phyloP scores from a whole-genome alignment of 2,329 filamentous ascomycete genomes.

The Diaporthe helianthi region DNA sequence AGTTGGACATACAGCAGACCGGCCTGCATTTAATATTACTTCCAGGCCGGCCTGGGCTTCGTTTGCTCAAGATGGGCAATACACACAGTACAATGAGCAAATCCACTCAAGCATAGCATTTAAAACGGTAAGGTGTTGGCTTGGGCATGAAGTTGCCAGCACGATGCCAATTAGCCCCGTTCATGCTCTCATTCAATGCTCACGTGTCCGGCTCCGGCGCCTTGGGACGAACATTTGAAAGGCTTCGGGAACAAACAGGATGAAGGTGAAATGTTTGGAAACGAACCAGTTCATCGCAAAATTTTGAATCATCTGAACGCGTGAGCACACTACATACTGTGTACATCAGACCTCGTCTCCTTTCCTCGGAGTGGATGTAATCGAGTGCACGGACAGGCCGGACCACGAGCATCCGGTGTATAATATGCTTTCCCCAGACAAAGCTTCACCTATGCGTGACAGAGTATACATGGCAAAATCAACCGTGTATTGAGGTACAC shows the following conservation, averaged over 20 bases:
- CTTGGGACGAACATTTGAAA: neutral
- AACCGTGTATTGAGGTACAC: neutral
- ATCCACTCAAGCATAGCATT: neutral
- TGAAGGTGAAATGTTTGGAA: neutral
- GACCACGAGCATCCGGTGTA: neutral
- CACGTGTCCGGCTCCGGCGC: slow-evolving; percentile 15
- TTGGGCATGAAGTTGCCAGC: slow-evolving; percentile 12
- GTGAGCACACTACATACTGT: neutral
- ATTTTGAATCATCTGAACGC: neutral
- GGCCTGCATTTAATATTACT: neutral
- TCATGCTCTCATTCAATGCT: slow-evolving; percentile 5
- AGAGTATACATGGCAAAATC: neutral
- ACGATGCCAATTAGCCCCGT: neutral
- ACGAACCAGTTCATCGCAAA: slow-evolving; percentile 8
- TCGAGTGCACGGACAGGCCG: slow-evolving; percentile 9
- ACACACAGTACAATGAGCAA: neutral
- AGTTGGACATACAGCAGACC: neutral
- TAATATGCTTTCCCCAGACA: slow-evolving; percentile 3
- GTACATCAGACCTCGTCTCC: neutral
- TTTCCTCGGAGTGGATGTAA: neutral
- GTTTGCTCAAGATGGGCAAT: neutral
- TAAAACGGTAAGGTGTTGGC: slow-evolving; percentile 5
- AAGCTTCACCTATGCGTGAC: neutral
- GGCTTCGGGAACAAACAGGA: neutral
- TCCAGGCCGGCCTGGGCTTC: neutral